phyloP scores from a whole-genome alignment of 805 yeast species.

The Isabelozyma pseudorhagii region DNA sequence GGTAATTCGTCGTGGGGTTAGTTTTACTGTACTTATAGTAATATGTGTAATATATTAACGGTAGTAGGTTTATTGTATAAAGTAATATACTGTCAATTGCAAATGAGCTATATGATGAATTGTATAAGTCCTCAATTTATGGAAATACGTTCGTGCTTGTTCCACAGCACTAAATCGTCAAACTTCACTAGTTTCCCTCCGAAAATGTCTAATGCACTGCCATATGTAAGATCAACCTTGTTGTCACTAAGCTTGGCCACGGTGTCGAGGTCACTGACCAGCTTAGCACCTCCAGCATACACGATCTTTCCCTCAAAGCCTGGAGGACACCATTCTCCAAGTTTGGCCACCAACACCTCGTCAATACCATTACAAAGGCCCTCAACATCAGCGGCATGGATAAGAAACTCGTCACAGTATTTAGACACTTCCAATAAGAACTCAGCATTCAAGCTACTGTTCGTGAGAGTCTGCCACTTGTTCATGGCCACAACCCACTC shows the following conservation, averaged over 20 bases:
- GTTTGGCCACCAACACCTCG: slow-evolving; percentile 61
- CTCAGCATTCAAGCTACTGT: slow-evolving; percentile 49
- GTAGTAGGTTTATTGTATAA: not conserved
- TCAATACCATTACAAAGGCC: slow-evolving; percentile 95
- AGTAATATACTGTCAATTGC: not conserved
- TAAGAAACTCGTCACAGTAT: slow-evolving; percentile 82
- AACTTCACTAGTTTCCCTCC: slow-evolving; percentile 85
- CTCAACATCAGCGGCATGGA: slow-evolving; percentile 98
- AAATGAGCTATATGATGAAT: no score
- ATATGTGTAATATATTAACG: no score
- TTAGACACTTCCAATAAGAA: slow-evolving; percentile 52
- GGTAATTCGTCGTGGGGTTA: slow-evolving; percentile 16
- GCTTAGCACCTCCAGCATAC: slow-evolving; percentile 96
- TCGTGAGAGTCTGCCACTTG: slow-evolving; percentile 92
- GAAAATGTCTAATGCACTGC: slow-evolving; percentile 90
- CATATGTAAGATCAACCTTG: slow-evolving; percentile 87
- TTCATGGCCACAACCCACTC: slow-evolving; percentile 96
- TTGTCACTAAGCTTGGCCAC: slow-evolving; percentile 73
- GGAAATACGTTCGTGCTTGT: slow-evolving; percentile 17
- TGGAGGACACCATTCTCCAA: slow-evolving; percentile 73
- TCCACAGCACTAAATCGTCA: slow-evolving; percentile 76
- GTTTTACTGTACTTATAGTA: not conserved
- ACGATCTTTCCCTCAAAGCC: slow-evolving; percentile 66
- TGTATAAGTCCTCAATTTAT: no score
- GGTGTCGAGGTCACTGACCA: slow-evolving; percentile 59